Base-by-base conservation (phyloP, 2,329 filamentous ascomycete species). In the Calonectria fujianensis region DNA sequence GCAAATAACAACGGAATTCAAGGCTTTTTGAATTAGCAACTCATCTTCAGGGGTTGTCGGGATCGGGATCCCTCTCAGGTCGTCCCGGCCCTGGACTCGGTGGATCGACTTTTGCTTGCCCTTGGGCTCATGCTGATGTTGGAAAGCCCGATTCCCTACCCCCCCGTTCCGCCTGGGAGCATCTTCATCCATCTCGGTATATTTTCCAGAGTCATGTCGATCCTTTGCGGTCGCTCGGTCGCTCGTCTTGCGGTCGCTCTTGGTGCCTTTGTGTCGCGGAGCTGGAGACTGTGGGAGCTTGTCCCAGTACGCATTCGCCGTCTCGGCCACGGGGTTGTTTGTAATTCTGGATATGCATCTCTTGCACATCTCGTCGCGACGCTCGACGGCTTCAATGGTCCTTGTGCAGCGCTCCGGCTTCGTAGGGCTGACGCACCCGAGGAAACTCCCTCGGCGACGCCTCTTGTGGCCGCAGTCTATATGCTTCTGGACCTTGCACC, bases 221-320 rank as follows among this genome's bases (percentile, higher is more conserved):
- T 11, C 4, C 37, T 5, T 27, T 27, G n/a, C 8, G 3, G 5
- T 41, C 24, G 8, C 37, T 1, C 7, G 35, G 16, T 11, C n/a
- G 7, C 39, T 41, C 8, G 39, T 18, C 20, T 27, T 59, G 20
- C 24, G n/a, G 3, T 20, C 13, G 54, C 35, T 24, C 32, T 9
- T 35, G 20, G 10, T 20, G 31, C 4, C 20, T 41, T 16, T 29
- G 35, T 10, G 16, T 11, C 13, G 35, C 20, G 57, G 24, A 3
- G 35, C 13, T 9, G 20, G 24, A 20, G 35, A 16, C 18, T 20
- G 35, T 6, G 14, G 32, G 18, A 29, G n/a, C 14, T 20, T 29
- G 16, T 63, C 57, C 57, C 57, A 63, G 20, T 63, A 63, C 13
- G 57, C 27, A 27, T 63, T 63, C 37, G 37, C 57, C 14, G 57